Evolutionary conservation across 805 yeast genomes (phyloP).

Genomic region (Pichia cabralensis): DNA sequence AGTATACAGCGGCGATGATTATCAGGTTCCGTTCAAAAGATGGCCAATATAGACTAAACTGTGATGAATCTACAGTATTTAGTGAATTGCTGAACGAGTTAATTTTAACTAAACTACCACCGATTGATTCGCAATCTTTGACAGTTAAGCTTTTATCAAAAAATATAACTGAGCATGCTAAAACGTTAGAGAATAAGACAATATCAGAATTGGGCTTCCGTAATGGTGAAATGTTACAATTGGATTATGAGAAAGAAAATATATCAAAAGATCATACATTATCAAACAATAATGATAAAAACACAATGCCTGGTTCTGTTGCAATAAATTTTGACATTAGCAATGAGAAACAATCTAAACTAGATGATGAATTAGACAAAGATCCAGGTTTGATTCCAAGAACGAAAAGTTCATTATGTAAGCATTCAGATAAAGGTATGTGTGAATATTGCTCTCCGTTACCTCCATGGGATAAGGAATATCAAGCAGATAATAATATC

Average conservation of each 20-base stretch:
- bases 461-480: slow-evolving; percentile 87
- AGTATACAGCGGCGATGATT: slow-evolving; percentile 34
- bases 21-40: slow-evolving; percentile 75
- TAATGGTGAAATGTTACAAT: slow-evolving; percentile 51
- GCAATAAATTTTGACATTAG: not conserved
- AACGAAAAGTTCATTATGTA: slow-evolving; percentile 52
- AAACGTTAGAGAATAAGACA: too few relatives aligned
- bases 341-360: slow-evolving; percentile 37
- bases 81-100: slow-evolving; percentile 20
- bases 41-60: slow-evolving; percentile 66
- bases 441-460: slow-evolving; percentile 94
- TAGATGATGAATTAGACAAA: slow-evolving; percentile 59
- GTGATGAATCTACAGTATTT: slow-evolving; percentile 11
- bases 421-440: slow-evolving; percentile 92
- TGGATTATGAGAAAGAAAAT: slow-evolving; percentile 23
- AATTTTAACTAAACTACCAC: slow-evolving; percentile 24
- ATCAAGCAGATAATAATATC: slow-evolving; percentile 63
- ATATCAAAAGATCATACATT: not conserved
- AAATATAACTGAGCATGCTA: too few relatives aligned
- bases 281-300: not conserved
- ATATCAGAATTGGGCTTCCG: slow-evolving; percentile 38
- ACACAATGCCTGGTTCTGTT: not conserved
- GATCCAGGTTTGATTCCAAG: slow-evolving; percentile 69
- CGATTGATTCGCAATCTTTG: too few relatives aligned
- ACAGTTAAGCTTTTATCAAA: too few relatives aligned